Conservation (phyloP, 2,329 filamentous ascomycete genomes). For the Cordyceps farinosa region DNA sequence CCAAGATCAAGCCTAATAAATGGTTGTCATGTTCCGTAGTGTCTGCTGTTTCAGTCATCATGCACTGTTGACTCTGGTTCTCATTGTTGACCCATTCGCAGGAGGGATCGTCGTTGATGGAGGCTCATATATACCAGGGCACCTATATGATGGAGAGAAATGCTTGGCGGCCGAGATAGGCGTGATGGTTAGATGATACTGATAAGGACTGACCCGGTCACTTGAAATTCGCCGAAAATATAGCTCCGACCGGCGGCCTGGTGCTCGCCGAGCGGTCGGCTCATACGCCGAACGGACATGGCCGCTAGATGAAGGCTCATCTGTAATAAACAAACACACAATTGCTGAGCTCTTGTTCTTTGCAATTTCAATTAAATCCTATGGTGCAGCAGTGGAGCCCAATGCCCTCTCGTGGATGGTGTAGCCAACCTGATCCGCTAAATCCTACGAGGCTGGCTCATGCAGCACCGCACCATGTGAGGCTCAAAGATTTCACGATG, state of each 20-base stretch:
- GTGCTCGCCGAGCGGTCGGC: neutral
- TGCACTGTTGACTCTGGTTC: no score
- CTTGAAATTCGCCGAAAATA: neutral
- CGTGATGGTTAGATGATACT: neutral
- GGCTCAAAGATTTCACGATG: neutral
- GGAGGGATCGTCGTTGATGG: neutral
- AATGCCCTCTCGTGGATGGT: no score
- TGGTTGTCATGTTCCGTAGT: neutral
- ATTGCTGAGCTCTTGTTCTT: no score
- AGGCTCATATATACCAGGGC: neutral
- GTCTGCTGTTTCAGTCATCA: neutral
- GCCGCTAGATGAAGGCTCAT: no score
- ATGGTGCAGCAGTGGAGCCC: no score
- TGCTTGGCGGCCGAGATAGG: neutral
- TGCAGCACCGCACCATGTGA: constrained; percentile 2
- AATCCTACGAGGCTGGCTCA: neutral
- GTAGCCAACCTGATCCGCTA: neutral
- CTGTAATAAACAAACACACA: no score
- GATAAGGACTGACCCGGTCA: neutral
- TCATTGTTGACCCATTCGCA: neutral
- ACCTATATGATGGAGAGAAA: neutral
- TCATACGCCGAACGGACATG: neutral
- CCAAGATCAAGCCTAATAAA: no score
- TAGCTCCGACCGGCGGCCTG: neutral
- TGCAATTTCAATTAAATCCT: no score